Base-by-base conservation (phyloP, 2,329 filamentous ascomycete genomes). In the Trichoderma polysporum region DNA sequence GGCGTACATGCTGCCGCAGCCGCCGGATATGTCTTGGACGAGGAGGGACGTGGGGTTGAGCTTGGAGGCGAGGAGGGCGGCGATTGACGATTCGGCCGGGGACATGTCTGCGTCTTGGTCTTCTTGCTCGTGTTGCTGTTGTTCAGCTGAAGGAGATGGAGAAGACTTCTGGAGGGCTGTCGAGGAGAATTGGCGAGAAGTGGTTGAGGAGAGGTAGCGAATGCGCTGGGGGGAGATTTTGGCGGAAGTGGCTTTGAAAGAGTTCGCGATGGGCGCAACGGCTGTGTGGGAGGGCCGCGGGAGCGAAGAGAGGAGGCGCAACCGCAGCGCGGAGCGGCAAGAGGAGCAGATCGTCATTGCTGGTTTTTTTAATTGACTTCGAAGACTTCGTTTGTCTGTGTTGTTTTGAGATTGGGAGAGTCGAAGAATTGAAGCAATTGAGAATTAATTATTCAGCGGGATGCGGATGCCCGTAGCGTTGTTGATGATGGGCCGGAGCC, bases 1-100 rank as follows among this genome's bases (percentile, higher is more conserved):
- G 66, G 88, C 90, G 80, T 95, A 95, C 92, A 95, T 95, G 74
- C 89, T 91, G 10, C 92, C 92, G 79, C 92, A 96, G 33, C 92
- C 92, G 67, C 92, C 92, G 27, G 90, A 92, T 60, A 95, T 87
- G 79, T 96, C 92, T 76, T 90, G 89, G 10, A 95, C 91, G 77
- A 88, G 78, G 29, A 88, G 77, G 67, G 84, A 77, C 0, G 82
- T 82, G 0, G 86, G 85, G 1, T 76, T 70, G 65, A 88, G 85
- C 73, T 84, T 84, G 7, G 78, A 77, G 19, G 77, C 70, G 61
- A 88, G 79, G 58, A 82, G 79, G 67, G 85, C 82, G 79, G 86
- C 90, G 72, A 91, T 85, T 68, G 82, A 80, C 33, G 81, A 80
- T 74, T 91, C 88, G 74, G 85, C 84, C 2, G 81, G 80, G n/a